A percentile compares a stretch with the other conserved stretches of the same genome.
phyloP scores from a whole-genome alignment of 345 rosid genomes.

The Ailanthus altissimus region DNA sequence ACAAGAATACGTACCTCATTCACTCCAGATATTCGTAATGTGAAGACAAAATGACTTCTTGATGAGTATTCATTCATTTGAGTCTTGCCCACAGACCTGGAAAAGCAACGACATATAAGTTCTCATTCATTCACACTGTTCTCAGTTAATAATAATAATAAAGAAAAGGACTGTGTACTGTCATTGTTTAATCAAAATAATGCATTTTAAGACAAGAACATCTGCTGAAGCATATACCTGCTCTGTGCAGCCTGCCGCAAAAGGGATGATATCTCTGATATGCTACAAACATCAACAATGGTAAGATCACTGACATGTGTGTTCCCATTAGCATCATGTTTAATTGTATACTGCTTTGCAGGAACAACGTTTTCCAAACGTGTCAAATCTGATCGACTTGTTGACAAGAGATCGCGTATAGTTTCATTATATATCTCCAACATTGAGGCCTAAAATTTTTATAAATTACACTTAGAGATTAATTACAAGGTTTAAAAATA shows the following conservation, averaged over 20 bases:
- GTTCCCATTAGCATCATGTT: constrained; percentile 81
- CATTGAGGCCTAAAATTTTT: constrained; percentile 72
- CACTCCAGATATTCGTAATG: constrained; percentile 74
- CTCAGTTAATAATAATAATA: neutral
- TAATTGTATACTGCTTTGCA: constrained; percentile 78
- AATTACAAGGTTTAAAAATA: constrained; percentile 11
- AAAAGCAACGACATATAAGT: constrained; percentile 4
- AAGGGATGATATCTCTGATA: constrained; percentile 71
- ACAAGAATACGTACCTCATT: constrained; percentile 58
- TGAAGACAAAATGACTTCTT: constrained; percentile 84
- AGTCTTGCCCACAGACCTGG: constrained; percentile 88
- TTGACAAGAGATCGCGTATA: constrained; percentile 71
- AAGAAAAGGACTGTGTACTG: neutral
- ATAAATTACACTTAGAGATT: neutral
- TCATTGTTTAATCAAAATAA: neutral
- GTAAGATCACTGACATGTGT: constrained; percentile 85
- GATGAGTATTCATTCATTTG: constrained; percentile 88
- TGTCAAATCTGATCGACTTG: constrained; percentile 42
- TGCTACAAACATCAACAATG: constrained; percentile 74
- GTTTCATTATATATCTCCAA: constrained; percentile 94
- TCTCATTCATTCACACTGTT: neutral
- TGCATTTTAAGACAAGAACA: neutral
- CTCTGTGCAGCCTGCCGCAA: constrained; percentile 83
- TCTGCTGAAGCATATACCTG: constrained; percentile 50
- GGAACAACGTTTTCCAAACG: constrained; percentile 53